These are phyloP conservation scores for Aspergillus jensenii DNA, from an alignment of 2,329 filamentous ascomycete species.

Conservation along the genomic window DNA sequence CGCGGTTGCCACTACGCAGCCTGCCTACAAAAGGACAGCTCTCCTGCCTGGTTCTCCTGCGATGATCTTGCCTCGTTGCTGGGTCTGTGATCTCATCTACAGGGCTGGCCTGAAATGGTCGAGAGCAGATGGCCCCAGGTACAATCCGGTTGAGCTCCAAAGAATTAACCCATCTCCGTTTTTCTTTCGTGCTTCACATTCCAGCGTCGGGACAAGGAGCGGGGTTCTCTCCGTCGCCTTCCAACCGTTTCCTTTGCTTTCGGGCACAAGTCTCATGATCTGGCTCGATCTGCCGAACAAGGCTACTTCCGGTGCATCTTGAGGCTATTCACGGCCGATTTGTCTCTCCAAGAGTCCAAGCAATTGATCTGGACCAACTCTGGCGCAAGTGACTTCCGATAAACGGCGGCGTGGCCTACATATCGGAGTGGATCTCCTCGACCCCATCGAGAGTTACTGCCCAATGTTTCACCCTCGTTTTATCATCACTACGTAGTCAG, in stretches of 20 bases:
- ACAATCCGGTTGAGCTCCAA: neutral
- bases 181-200: slow-evolving; percentile 27
- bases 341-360: neutral
- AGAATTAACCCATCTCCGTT: slow-evolving; percentile 23
- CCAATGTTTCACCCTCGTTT: neutral
- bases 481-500: neutral
- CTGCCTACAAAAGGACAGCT: neutral
- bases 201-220: slow-evolving; percentile 16
- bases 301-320: neutral
- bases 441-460: neutral
- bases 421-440: neutral
- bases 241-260: slow-evolving; percentile 18
- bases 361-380: neutral
- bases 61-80: neutral
- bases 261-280: neutral
- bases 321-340: slow-evolving; percentile 11
- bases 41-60: neutral
- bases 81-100: neutral
- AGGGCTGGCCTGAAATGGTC: neutral
- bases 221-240: slow-evolving; percentile 18
- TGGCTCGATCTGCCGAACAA: slow-evolving; percentile 2
- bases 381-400: neutral
- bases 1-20: neutral
- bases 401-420: neutral
- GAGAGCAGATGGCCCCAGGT: neutral